A percentile compares a stretch with the other conserved stretches of the same genome.
Evolutionary conservation across 176 grass and related monocot species (phyloP).

Genomic region (Zoysia pacifica): DNA sequence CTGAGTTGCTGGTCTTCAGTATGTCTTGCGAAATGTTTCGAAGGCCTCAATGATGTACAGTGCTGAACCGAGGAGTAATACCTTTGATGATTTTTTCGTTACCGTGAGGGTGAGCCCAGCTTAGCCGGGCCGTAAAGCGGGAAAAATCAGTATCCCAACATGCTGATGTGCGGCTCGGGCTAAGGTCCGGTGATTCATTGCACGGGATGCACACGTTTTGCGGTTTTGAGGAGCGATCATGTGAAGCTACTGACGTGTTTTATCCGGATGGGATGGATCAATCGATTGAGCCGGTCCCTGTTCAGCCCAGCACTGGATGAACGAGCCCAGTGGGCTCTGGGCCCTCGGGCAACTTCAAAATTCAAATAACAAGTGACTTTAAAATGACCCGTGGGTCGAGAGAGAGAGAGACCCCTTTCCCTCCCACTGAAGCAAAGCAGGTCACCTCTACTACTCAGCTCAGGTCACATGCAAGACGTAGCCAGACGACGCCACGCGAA

Average conservation of each 20-base stretch:
- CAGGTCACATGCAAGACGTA: slow-evolving; percentile 22
- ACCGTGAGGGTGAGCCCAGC: background rate
- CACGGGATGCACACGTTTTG: background rate
- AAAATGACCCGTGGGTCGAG: too few species aligned
- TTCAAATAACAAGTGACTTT: background rate
- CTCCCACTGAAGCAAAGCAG: slow-evolving; percentile 8
- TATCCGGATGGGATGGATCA: background rate
- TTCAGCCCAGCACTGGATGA: background rate
- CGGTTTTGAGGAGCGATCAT: background rate
- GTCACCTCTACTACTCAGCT: background rate
- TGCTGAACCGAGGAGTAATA: background rate
- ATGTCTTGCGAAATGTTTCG: background rate
- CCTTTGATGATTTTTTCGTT: background rate
- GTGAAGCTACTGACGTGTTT: background rate
- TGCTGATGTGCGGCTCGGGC: background rate
- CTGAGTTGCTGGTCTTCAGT: background rate
- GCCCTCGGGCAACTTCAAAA: background rate
- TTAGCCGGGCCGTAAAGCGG: background rate
- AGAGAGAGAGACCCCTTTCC: background rate
- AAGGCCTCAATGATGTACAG: background rate
- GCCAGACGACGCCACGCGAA: slow-evolving; percentile 11
- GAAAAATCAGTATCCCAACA: background rate
- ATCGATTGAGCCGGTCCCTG: background rate
- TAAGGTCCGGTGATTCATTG: background rate
- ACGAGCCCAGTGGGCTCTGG: background rate